Evolutionary conservation across 1,284 basidiomycete genomes (phyloP), one percentile per base, ranked within the genome.

Genomic region (Puccinia triticina): DNA sequence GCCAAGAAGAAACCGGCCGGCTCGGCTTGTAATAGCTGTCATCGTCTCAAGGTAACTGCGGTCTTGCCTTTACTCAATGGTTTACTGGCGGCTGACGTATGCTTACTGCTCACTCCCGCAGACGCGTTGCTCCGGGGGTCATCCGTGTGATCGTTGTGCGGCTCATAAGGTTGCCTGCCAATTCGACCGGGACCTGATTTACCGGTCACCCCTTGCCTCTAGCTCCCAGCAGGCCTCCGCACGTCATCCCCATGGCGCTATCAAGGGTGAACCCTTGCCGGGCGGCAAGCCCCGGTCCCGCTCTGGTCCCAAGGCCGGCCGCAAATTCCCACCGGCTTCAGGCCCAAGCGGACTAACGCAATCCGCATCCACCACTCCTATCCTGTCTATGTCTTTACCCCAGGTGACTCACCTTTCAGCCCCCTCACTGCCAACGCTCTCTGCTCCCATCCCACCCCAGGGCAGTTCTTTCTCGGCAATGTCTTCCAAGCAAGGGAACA

Each of bases 1-100:
- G 72, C 80, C 71, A 82, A 82, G 71, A 82, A 82, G 43, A 82
- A 82, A 67, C 80, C 80, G 23, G 80, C 80, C 48, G 80, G 80
- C 40, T 75, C 72, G 11, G 80, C 80, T 73, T 82, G 80, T 46
- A 82, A 82, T 40, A 82, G 80, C 72, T 82, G 80, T 57, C 80
- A 82, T 46, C 57, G 80, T 37, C 59, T 82, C 26, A 82, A 82
- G 72, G 80, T 75, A 29, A 23, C 72, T 57, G 11, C 40, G 12
- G 23, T 61, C 23, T 26, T 37, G 1, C 18, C 3, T n/a, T 1
- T 61, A 32, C 37, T 32, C 29, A 32, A 11, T 8, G 26, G 34
- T 59, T 53, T 67, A 23, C 32, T 21, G 14, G 14, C 26, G 57
- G 34, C 40, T 78, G 14, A 57, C n/a, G 7, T 16, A 8, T 75